Percentiles rank a stretch among this genome's conserved stretches.
phyloP scores from a whole-genome alignment of 2,329 filamentous ascomycete genomes.

The Zalaria obscura region DNA sequence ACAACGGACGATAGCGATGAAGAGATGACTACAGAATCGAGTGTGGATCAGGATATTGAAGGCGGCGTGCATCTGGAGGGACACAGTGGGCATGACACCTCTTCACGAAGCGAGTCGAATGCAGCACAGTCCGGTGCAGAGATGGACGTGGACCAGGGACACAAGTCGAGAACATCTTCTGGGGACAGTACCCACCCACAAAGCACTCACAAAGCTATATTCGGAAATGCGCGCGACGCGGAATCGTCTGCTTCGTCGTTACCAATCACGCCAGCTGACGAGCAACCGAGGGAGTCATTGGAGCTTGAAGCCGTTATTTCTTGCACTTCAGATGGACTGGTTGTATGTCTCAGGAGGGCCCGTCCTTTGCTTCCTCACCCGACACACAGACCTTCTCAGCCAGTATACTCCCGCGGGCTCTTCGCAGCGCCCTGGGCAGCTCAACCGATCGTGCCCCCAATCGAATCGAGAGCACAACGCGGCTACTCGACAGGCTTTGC shows the following conservation, averaged over 20 bases:
- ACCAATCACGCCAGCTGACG: constrained; percentile 7
- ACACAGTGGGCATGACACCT: constrained; percentile 11
- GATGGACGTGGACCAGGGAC: constrained; percentile 18
- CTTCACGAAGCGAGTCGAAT: constrained; percentile 8
- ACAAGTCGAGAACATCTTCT: constrained; percentile 27
- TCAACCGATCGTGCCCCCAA: constrained; percentile 42
- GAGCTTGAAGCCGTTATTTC: constrained; percentile 85
- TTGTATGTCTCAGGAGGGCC: constrained; percentile 65
- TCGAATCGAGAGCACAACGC: constrained; percentile 18
- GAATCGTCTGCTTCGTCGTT: constrained; percentile 22
- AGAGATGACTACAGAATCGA: constrained; percentile 33
- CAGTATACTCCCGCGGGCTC: constrained; percentile 45
- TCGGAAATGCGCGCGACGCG: constrained; percentile 23
- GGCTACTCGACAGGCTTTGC: constrained; percentile 19
- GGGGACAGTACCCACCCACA: constrained; percentile 28
- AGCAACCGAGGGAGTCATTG: constrained; percentile 28
- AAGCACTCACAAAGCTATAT: constrained; percentile 28
- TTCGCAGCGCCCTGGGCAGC: constrained; percentile 71
- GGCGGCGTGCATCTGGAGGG: constrained; percentile 33
- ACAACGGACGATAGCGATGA: constrained; percentile 26
- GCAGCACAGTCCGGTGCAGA: constrained; percentile 18
- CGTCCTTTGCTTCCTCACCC: constrained; percentile 52
- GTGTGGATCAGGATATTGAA: constrained; percentile 32
- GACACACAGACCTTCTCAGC: constrained; percentile 30
- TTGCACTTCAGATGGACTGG: constrained; percentile 75